Conservation (phyloP, 2,329 filamentous ascomycete species). For the Lachnellula suecica region DNA sequence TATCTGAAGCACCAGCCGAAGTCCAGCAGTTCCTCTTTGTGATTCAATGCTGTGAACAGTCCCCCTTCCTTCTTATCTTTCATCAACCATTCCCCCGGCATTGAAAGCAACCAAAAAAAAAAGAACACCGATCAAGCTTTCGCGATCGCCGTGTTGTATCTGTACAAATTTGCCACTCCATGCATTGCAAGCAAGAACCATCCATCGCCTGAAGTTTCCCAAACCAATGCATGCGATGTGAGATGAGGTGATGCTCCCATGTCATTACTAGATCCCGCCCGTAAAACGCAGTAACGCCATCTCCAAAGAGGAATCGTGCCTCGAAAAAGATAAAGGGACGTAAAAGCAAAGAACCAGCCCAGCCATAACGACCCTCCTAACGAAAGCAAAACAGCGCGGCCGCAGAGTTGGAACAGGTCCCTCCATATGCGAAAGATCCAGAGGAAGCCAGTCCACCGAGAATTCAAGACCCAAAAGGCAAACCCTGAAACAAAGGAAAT, state of each 20-base stretch:
- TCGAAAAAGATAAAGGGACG: not conserved
- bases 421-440: not conserved
- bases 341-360: not conserved
- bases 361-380: not conserved
- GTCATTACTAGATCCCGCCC: not conserved
- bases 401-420: not conserved
- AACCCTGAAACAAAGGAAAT: constrained; percentile 17
- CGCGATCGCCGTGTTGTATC: not conserved
- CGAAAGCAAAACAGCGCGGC: constrained; percentile 4
- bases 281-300: not conserved
- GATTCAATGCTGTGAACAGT: not conserved
- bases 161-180: not conserved
- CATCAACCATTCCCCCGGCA: not conserved
- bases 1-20: not conserved
- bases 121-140: not conserved
- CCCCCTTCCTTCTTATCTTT: not conserved
- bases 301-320: not conserved
- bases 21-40: not conserved
- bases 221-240: not conserved
- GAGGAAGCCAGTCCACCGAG: constrained; percentile 9
- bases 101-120: not conserved
- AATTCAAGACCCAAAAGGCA: not conserved
- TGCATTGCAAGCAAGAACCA: not conserved
- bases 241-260: not conserved
- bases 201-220: not conserved